phyloP scores from a whole-genome alignment of 2,329 filamentous ascomycete species.

The Cladophialophora carrionii region DNA sequence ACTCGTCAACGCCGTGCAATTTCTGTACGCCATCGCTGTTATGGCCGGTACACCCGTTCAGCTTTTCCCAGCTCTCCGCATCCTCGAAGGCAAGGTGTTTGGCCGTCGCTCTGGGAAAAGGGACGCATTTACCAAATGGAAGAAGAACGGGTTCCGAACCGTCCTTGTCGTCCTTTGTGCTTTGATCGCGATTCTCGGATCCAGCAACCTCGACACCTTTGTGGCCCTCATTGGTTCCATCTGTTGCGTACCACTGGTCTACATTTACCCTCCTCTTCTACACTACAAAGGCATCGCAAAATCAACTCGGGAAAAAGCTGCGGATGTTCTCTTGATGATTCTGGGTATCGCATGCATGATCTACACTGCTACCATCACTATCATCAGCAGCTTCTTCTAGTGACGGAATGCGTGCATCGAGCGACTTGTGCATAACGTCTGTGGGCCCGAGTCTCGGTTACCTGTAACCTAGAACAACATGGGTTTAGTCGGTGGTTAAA shows the following conservation, averaged over 20 bases:
- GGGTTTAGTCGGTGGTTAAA: not conserved
- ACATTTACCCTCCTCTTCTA: conserved; percentile 73
- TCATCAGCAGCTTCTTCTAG: conserved; percentile 41
- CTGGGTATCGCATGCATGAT: conserved; percentile 69
- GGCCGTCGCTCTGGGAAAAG: conserved; percentile 70
- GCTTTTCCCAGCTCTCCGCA: conserved; percentile 72
- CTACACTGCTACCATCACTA: conserved; percentile 69
- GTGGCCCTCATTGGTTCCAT: conserved; percentile 74
- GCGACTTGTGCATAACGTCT: not conserved
- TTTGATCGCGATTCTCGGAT: conserved; percentile 64
- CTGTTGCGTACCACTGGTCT: conserved; percentile 74
- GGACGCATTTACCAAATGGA: conserved; percentile 69
- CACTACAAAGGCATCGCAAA: conserved; percentile 70
- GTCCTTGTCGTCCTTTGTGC: conserved; percentile 62
- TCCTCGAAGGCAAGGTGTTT: conserved; percentile 70
- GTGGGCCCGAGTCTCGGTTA: not conserved
- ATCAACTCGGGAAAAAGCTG: conserved; percentile 57
- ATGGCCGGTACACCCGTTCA: conserved; percentile 75
- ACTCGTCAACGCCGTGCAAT: conserved; percentile 76
- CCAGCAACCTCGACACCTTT: conserved; percentile 72
- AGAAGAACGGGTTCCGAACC: conserved; percentile 70
- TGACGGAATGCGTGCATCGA: not conserved
- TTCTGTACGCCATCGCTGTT: conserved; percentile 73
- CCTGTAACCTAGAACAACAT: conserved; percentile 1
- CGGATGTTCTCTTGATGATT: conserved; percentile 66